Conservation (phyloP, 176 grass and related monocot genomes). For the Lolium rigidum region DNA sequence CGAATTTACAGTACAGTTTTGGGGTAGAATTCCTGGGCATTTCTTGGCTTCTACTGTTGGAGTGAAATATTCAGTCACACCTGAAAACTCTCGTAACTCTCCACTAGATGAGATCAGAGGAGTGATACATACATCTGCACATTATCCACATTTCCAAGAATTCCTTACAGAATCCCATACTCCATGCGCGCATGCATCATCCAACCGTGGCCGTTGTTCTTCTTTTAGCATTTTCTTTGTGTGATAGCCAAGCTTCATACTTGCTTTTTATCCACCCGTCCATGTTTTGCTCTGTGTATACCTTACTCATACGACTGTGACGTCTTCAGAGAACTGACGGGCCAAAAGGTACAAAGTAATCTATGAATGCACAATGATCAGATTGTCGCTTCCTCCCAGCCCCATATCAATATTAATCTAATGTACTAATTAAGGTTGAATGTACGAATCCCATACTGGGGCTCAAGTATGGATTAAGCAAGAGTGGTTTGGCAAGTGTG, state of each 20-base stretch:
- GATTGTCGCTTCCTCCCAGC: not conserved
- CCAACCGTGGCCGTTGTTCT: constrained; percentile 17
- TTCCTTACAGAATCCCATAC: constrained; percentile 12
- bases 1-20: not conserved
- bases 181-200: constrained; percentile 31
- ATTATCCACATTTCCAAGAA: constrained; percentile 12
- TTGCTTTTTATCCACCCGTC: constrained; percentile 12
- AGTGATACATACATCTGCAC: constrained; percentile 1
- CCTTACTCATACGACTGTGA: constrained; percentile 12
- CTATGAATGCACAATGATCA: not conserved
- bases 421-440: not conserved
- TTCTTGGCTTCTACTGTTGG: not conserved
- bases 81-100: not conserved
- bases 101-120: not conserved
- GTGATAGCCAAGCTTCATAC: constrained; percentile 44
- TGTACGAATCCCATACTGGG: not conserved
- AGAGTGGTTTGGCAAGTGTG: constrained; percentile 33
- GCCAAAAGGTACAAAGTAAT: not conserved
- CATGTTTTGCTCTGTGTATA: not conserved
- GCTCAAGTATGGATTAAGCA: not conserved
- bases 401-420: not conserved
- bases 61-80: not conserved
- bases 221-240: constrained; percentile 24
- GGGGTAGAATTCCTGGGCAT: not conserved
- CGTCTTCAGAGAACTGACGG: not conserved